Evolutionary conservation across 139 green algal species (phyloP), one percentile per base, ranked within the genome.

Genomic region (Zygnema circumcarinatum): DNA sequence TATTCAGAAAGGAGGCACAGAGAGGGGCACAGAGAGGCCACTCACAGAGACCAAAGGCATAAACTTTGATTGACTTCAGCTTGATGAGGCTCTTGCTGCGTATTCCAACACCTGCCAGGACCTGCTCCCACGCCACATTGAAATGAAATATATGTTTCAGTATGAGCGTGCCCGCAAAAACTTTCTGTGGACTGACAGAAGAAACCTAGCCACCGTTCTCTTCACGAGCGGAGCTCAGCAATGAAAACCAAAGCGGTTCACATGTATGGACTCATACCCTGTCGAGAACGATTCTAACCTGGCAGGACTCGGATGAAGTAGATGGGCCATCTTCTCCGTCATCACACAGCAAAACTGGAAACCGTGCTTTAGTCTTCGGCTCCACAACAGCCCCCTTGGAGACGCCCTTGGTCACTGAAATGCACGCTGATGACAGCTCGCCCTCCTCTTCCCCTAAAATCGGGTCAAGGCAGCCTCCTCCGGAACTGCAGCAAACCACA

Each of bases 1-100:
- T n/a, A n/a, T n/a, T n/a, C n/a, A n/a, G n/a, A n/a, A n/a, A n/a
- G n/a, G n/a, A n/a, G n/a, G n/a, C n/a, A n/a, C n/a, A n/a, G n/a
- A n/a, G n/a, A n/a, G n/a, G n/a, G n/a, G n/a, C n/a, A n/a, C n/a
- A n/a, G n/a, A n/a, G n/a, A n/a, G n/a, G n/a, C n/a, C n/a, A 81
- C 79, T 86, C 52, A 88, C 83, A 88, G 38, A 88, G 7, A 11
- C 83, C 83, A 69, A 85, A 88, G 69, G 83, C 83, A 2, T 88
- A 88, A 25, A 88, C 40, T 1, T 88, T 88, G 39, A 88, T 88
- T 36, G 83, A 74, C 29, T 88, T 88, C 35, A 88, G 22, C 69
- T 41, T 88, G 16, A 62, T 75, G 16, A 88, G 32, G 39, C 79
- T 87, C 1, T 54, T 85, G 38, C 39, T 62, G 79, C 83, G 79